A percentile compares a stretch with the other conserved stretches of the same genome.
Evolutionary conservation across 306 rosid species (phyloP).

Genomic region (Acacia melanoxylon): DNA sequence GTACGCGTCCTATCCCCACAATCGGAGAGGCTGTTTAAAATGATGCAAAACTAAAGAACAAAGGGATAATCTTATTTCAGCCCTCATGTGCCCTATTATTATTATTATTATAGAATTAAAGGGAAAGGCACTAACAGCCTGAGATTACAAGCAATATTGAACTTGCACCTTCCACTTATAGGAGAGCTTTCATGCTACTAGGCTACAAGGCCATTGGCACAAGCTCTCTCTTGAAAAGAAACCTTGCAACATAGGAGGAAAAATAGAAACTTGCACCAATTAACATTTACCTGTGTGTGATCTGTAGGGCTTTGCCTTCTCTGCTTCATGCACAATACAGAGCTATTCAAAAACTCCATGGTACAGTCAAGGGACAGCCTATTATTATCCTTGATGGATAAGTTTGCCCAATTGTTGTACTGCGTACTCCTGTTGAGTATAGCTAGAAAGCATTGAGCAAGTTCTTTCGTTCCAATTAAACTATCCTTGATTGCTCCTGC

Average conservation of each 20-base stretch:
- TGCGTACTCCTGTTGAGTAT: constrained; percentile 42
- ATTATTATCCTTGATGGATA: constrained; percentile 23
- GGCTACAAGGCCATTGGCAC: too few relatives aligned
- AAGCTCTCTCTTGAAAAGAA: background rate
- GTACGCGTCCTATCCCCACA: too few relatives aligned
- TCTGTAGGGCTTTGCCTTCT: constrained; percentile 57
- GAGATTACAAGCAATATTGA: too few relatives aligned
- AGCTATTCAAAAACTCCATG: constrained; percentile 18
- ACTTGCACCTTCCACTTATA: too few relatives aligned
- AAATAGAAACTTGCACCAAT: background rate
- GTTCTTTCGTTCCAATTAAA: constrained; percentile 47
- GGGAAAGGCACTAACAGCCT: too few relatives aligned
- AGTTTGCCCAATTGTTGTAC: constrained; percentile 45
- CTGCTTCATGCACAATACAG: constrained; percentile 36
- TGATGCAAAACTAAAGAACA: background rate
- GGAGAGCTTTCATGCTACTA: too few relatives aligned
- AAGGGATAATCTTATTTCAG: background rate
- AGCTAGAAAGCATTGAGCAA: constrained; percentile 53
- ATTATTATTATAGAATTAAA: too few relatives aligned
- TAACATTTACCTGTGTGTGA: constrained; percentile 73
- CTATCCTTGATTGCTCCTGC: constrained; percentile 64
- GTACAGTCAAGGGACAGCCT: constrained; percentile 8
- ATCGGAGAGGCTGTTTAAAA: too few relatives aligned
- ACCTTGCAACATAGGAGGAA: background rate
- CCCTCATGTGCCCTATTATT: background rate